Conservation (phyloP, 2,329 filamentous ascomycete species). For the Mycosphaerella sp. region DNA sequence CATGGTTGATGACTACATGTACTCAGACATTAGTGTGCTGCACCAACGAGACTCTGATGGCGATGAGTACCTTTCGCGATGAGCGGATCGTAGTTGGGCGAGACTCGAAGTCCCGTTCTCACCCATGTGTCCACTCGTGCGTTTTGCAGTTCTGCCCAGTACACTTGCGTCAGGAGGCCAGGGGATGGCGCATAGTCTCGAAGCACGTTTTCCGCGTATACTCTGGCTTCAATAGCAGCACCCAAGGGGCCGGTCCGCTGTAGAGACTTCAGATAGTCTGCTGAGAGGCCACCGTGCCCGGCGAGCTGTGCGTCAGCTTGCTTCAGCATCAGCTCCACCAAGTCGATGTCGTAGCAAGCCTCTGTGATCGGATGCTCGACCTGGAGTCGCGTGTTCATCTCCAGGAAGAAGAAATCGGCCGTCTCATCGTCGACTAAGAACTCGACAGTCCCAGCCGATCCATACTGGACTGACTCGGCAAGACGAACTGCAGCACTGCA, state of each 20-base stretch:
- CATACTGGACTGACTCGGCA: constrained; percentile 56
- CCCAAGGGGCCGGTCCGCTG: constrained; percentile 43
- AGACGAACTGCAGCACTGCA: constrained; percentile 64
- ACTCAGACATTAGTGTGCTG: constrained; percentile 36
- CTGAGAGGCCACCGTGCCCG: constrained; percentile 43
- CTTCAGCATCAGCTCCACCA: constrained; percentile 52
- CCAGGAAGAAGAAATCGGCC: constrained; percentile 65
- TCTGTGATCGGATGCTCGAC: constrained; percentile 56
- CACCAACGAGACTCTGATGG: constrained; percentile 34
- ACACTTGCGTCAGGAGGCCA: constrained; percentile 52
- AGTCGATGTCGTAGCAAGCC: constrained; percentile 49
- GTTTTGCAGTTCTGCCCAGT: constrained; percentile 46
- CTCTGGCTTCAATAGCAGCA: constrained; percentile 48
- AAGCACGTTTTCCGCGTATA: constrained; percentile 55
- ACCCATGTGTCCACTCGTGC: constrained; percentile 61
- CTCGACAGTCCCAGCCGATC: constrained; percentile 84
- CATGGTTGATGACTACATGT: constrained; percentile 49
- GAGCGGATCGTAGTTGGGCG: constrained; percentile 49
- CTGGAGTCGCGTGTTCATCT: constrained; percentile 53
- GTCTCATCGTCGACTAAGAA: constrained; percentile 82
- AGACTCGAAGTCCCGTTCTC: constrained; percentile 51
- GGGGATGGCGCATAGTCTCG: constrained; percentile 55
- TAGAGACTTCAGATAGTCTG: constrained; percentile 38
- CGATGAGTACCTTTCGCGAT: constrained; percentile 16
- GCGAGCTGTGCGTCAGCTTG: constrained; percentile 49